Conservation (phyloP, 805 yeast species). For the Ascoidea tarda region DNA sequence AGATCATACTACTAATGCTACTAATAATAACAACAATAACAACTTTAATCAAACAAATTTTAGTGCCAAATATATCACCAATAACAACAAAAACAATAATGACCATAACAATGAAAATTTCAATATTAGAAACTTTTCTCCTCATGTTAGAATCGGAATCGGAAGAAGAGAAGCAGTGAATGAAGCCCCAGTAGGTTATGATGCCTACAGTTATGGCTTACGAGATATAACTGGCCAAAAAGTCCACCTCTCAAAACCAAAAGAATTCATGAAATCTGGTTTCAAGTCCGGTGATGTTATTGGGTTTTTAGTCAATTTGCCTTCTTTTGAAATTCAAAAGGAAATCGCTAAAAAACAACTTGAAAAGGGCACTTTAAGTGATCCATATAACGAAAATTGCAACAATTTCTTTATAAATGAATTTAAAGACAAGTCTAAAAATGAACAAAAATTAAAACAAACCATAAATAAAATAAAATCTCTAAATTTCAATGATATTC, state of each 20-base stretch:
- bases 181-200: slow-evolving; percentile 94
- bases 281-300: slow-evolving; percentile 68
- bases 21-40: slow-evolving; percentile 1
- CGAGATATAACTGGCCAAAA: slow-evolving; percentile 68
- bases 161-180: slow-evolving; percentile 76
- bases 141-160: slow-evolving; percentile 73
- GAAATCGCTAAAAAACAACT: slow-evolving; percentile 25
- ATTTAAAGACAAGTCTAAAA: neutral
- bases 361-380: slow-evolving; percentile 14
- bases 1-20: neutral
- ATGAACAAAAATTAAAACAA: slow-evolving; percentile 1
- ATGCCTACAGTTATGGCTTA: slow-evolving; percentile 86
- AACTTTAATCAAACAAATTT: neutral
- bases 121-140: slow-evolving; percentile 12
- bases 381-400: slow-evolving; percentile 9
- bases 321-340: slow-evolving; percentile 32
- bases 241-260: slow-evolving; percentile 62
- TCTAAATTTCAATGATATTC: slow-evolving; percentile 11
- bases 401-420: slow-evolving; percentile 11
- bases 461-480: slow-evolving; percentile 2
- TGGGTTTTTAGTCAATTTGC: slow-evolving; percentile 65
- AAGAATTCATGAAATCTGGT: slow-evolving; percentile 36
- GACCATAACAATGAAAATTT: too few relatives aligned
- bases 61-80: too few relatives aligned
- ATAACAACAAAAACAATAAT: slow-evolving; percentile 14